phyloP scores from a whole-genome alignment of 2,329 filamentous ascomycete genomes.

The Ambrosiella xylebori region DNA sequence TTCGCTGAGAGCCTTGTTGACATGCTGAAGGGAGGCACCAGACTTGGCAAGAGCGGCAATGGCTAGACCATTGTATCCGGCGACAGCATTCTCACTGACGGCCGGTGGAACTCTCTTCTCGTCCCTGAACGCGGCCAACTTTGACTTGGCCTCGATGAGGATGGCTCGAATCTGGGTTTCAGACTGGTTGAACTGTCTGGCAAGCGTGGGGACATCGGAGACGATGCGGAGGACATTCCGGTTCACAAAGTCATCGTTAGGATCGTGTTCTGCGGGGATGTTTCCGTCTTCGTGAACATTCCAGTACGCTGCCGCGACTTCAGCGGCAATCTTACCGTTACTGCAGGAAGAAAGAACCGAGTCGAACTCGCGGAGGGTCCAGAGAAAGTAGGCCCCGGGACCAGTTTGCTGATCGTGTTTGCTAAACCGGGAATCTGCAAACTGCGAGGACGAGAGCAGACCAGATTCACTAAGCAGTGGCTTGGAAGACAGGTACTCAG shows the following conservation, averaged over 20 bases:
- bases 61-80: constrained; percentile 75
- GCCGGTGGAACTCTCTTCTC: constrained; percentile 58
- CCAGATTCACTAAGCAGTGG: constrained; percentile 52
- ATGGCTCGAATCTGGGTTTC: constrained; percentile 51
- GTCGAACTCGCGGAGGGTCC: constrained; percentile 77
- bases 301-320: constrained; percentile 69
- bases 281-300: constrained; percentile 74
- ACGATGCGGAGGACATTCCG: constrained; percentile 73
- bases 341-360: constrained; percentile 39
- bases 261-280: constrained; percentile 63
- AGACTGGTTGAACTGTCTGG: constrained; percentile 55
- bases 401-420: constrained; percentile 53
- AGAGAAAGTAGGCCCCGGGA: constrained; percentile 88
- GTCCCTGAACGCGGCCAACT: constrained; percentile 54
- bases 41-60: constrained; percentile 68
- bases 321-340: constrained; percentile 34
- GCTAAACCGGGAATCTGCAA: constrained; percentile 66
- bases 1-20: constrained; percentile 38
- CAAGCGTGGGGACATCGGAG: constrained; percentile 49
- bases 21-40: constrained; percentile 45
- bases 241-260: constrained; percentile 84
- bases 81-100: constrained; percentile 76
- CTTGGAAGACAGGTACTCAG: constrained; percentile 62
- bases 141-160: constrained; percentile 47
- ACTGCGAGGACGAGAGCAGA: constrained; percentile 75